phyloP scores from a whole-genome alignment of 2,329 filamentous ascomycete species.

The Paecilomyces fulvus region DNA sequence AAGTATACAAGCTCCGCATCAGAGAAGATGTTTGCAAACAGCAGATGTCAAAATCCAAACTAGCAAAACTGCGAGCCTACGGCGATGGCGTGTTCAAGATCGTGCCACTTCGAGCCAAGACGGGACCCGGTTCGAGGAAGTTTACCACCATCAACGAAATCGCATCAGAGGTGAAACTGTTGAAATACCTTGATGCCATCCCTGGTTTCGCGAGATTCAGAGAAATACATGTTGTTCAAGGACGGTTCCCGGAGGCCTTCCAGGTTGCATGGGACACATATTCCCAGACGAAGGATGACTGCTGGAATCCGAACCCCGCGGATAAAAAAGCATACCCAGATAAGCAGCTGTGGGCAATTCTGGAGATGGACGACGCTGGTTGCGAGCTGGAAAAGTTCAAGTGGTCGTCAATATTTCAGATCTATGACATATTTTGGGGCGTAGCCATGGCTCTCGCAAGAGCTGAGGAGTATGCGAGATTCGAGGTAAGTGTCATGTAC shows the following conservation, averaged over 20 bases:
- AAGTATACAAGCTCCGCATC: constrained; percentile 52
- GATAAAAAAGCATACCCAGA: constrained; percentile 46
- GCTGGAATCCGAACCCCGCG: constrained; percentile 49
- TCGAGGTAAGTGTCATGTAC: constrained; percentile 38
- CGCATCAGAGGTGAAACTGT: constrained; percentile 42
- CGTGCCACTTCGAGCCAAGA: constrained; percentile 36
- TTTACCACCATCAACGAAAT: constrained; percentile 42
- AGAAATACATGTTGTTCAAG: constrained; percentile 50
- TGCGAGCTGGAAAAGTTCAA: constrained; percentile 45
- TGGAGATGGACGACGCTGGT: constrained; percentile 60
- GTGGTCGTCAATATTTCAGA: constrained; percentile 37
- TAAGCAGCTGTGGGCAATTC: constrained; percentile 53
- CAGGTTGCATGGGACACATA: constrained; percentile 36
- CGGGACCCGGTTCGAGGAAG: constrained; percentile 33
- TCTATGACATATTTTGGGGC: constrained; percentile 60
- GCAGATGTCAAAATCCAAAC: constrained; percentile 28
- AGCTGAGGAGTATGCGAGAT: constrained; percentile 51
- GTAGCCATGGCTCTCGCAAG: constrained; percentile 54
- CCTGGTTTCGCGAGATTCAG: constrained; percentile 57
- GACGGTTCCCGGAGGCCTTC: constrained; percentile 46
- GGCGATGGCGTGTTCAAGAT: constrained; percentile 41
- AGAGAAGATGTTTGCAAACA: constrained; percentile 26
- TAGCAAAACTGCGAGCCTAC: constrained; percentile 29
- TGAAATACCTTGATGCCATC: constrained; percentile 50
- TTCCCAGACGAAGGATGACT: constrained; percentile 34